Conservation (phyloP, 352 stramenopile species). For the Poterioochromonas sp. region DNA sequence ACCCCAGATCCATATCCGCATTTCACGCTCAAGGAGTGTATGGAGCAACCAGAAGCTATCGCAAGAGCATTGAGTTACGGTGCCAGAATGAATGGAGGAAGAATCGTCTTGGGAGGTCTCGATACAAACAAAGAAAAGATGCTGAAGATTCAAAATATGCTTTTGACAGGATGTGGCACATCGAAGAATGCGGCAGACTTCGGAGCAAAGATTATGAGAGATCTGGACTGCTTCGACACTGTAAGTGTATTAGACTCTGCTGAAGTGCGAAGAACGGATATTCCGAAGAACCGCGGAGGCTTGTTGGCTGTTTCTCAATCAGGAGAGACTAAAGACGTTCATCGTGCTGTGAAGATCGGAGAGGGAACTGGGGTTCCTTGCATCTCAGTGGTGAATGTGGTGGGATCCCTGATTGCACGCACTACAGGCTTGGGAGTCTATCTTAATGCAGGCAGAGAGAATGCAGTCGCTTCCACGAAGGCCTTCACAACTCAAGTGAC, state of each 20-base stretch:
- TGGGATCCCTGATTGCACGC: conserved; percentile 91
- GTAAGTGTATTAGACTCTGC: conserved; percentile 77
- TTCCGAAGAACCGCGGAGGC: conserved; percentile 68
- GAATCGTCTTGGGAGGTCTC: conserved; percentile 84
- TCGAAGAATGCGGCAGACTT: conserved; percentile 87
- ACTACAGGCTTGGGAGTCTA: conserved; percentile 87
- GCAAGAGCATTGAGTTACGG: conserved; percentile 84
- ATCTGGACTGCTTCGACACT: conserved; percentile 82
- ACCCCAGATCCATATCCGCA: conserved; percentile 84
- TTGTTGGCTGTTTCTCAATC: conserved; percentile 94
- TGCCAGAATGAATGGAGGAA: conserved; percentile 78
- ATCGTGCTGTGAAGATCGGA: conserved; percentile 76
- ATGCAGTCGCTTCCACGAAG: conserved; percentile 95
- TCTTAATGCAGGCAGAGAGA: conserved; percentile 93
- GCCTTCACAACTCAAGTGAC: conserved; percentile 94
- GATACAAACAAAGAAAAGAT: conserved; percentile 70
- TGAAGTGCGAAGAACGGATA: conserved; percentile 62
- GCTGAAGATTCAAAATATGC: conserved; percentile 75
- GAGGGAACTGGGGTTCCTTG: conserved; percentile 61
- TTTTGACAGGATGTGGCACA: conserved; percentile 86
- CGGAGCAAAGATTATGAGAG: conserved; percentile 90
- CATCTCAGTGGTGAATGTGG: conserved; percentile 90
- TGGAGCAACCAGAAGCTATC: conserved; percentile 92
- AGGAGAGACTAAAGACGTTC: conserved; percentile 94
- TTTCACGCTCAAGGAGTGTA: conserved; percentile 77